phyloP scores from a whole-genome alignment of 2,329 filamentous ascomycete species.

The Fonsecaea nubica region DNA sequence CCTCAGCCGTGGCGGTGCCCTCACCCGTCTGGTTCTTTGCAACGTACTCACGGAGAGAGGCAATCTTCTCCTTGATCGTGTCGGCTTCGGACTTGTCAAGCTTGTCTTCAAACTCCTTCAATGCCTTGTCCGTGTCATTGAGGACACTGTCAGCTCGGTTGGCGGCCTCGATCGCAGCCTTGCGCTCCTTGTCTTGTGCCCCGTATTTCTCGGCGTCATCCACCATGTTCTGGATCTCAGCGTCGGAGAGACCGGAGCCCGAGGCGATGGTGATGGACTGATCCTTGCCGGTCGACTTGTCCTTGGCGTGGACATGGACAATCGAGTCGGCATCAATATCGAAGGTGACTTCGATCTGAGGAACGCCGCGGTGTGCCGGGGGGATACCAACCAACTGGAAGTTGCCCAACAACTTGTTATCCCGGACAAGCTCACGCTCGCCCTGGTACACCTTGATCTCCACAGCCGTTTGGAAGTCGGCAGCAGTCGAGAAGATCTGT shows the following conservation, averaged over 20 bases:
- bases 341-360: constrained; percentile 97
- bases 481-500: constrained; percentile 95
- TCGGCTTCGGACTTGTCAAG: constrained; percentile 97
- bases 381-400: constrained; percentile 99
- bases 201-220: constrained; percentile 97
- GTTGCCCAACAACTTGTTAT: constrained; percentile 99
- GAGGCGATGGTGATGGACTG: constrained; percentile 99
- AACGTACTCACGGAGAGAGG: constrained; percentile 82
- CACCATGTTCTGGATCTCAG: constrained; percentile 97
- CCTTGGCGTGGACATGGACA: constrained; percentile 96
- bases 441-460: constrained; percentile 99
- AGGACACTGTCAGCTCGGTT: constrained; percentile 96
- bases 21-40: constrained; percentile 95
- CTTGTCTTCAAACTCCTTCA: constrained; percentile 94
- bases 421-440: constrained; percentile 97
- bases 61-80: constrained; percentile 91
- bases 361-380: constrained; percentile 92
- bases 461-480: constrained; percentile 97
- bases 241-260: constrained; percentile 92
- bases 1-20: constrained; percentile 79
- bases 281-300: constrained; percentile 99
- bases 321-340: constrained; percentile 98
- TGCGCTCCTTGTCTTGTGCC: constrained; percentile 94
- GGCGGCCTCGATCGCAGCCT: constrained; percentile 90
- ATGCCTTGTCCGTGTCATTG: constrained; percentile 97